phyloP scores from a whole-genome alignment of 2,329 filamentous ascomycete genomes.

The Claviceps monticola region DNA sequence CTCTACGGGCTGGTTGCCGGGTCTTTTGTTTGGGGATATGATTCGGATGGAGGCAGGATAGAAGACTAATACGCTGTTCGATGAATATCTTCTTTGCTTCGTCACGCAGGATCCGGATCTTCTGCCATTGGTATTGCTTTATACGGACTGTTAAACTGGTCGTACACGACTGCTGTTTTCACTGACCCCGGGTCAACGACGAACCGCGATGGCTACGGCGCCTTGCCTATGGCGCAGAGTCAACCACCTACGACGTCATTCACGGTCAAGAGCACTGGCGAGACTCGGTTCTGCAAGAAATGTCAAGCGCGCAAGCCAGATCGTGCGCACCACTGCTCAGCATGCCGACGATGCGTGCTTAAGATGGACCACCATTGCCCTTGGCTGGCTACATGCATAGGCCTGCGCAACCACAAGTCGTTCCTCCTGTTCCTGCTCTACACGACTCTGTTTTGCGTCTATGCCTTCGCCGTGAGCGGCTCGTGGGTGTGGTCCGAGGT shows the following conservation, averaged over 20 bases:
- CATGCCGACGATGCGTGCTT: constrained; percentile 82
- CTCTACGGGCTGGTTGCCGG: neutral
- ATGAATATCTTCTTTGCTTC: neutral
- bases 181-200: constrained; percentile 69
- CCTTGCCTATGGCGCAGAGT: constrained; percentile 52
- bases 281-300: constrained; percentile 89
- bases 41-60: neutral
- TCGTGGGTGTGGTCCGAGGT: constrained; percentile 81
- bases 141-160: constrained; percentile 71
- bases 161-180: constrained; percentile 87
- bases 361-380: constrained; percentile 99
- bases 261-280: constrained; percentile 85
- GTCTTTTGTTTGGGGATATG: too few relatives aligned
- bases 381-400: constrained; percentile 93
- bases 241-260: constrained; percentile 52
- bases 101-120: constrained; percentile 32
- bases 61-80: neutral
- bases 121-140: constrained; percentile 55
- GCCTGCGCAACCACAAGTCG: constrained; percentile 86
- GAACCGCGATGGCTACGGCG: constrained; percentile 57
- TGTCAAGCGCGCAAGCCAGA: constrained; percentile 91
- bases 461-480: constrained; percentile 62
- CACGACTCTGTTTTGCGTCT: constrained; percentile 72
- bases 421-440: constrained; percentile 90
- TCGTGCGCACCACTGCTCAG: constrained; percentile 91